Percentiles rank a stretch among this genome's conserved stretches.
Conservation (phyloP, 2,329 filamentous ascomycete genomes). For the Microcera coccophila region DNA sequence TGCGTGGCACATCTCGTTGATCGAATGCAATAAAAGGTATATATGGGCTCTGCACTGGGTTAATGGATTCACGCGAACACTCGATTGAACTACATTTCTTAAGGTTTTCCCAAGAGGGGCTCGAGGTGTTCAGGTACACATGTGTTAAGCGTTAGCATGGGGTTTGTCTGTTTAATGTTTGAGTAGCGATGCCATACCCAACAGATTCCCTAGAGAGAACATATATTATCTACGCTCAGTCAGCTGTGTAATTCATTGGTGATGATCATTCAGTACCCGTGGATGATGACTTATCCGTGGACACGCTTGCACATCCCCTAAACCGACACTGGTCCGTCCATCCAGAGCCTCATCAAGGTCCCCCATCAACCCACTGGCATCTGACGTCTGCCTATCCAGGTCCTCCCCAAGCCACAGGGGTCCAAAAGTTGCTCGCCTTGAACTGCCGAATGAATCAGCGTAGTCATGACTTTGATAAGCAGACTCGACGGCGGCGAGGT, state of each 20-base stretch:
- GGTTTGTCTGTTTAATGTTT: neutral
- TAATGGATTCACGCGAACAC: neutral
- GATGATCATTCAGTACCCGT: too few species aligned
- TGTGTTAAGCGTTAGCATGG: neutral
- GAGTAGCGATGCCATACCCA: neutral
- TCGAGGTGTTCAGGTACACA: neutral
- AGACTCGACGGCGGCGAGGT: neutral
- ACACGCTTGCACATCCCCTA: too few species aligned
- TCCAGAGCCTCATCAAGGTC: neutral
- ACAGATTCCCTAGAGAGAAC: neutral
- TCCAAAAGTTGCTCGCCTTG: too few species aligned
- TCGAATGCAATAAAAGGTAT: conserved; percentile 4
- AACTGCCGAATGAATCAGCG: too few species aligned
- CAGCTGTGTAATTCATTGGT: too few species aligned
- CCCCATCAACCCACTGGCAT: too few species aligned
- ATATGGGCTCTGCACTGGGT: neutral
- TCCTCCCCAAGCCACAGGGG: too few species aligned
- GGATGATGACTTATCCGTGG: too few species aligned
- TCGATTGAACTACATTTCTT: neutral
- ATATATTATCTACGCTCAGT: too few species aligned
- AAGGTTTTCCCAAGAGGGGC: neutral
- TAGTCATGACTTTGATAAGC: too few species aligned
- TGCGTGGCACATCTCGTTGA: conserved; percentile 2
- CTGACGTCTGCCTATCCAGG: too few species aligned
- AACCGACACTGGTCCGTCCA: too few species aligned